Evolutionary conservation across 2,329 filamentous ascomycete genomes (phyloP), one percentile per base, ranked within the genome.

Genomic region (Apiospora malaysiana): DNA sequence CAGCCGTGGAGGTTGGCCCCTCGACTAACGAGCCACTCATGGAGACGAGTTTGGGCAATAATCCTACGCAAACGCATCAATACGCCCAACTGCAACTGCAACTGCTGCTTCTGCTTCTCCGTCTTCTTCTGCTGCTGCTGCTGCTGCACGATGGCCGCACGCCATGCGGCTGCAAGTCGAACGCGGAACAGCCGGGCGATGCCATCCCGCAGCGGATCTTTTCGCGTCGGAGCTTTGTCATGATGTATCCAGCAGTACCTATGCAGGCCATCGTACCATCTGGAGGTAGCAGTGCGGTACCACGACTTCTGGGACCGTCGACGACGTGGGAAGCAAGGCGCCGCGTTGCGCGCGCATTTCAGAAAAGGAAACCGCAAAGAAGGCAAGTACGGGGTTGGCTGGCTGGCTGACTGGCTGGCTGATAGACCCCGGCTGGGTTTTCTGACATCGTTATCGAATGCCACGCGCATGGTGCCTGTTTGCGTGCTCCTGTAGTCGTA

Each of bases 131-230:
- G n/a, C n/a, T n/a, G n/a, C n/a, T n/a, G 42, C 42, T 32, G 32
- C 47, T 25, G 23, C 56, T 40, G 56, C 56, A 37, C 56, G 56
- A 63, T 63, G 37, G 65, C 65, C 25, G 65, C 65, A 67, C 46
- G 65, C 65, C 65, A 67, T 67, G 65, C 65, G n/a, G 65, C 65
- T 67, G 65, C 65, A 67, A 46, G 65, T 67, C 14, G 40, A 45
- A 46, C 65, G 40, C 42, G 65, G 56, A 63, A 63, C 56, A 40
- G 32, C 56, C 65, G 65, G 65, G 65, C 65, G 65, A 43, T 63
- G 56, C 32, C 56, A 63, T 45, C 42, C 65, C 42, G 65, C 40
- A 67, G 65, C 42, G 40, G n/a, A 46, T 45, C 40, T 67, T 67
- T 46, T 67, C 43, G 65, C 65, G 45, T 46, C 25, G 25, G 65